Conservation (phyloP, 1,139 yeast genomes). For the Hyphopichia khmerensis region DNA sequence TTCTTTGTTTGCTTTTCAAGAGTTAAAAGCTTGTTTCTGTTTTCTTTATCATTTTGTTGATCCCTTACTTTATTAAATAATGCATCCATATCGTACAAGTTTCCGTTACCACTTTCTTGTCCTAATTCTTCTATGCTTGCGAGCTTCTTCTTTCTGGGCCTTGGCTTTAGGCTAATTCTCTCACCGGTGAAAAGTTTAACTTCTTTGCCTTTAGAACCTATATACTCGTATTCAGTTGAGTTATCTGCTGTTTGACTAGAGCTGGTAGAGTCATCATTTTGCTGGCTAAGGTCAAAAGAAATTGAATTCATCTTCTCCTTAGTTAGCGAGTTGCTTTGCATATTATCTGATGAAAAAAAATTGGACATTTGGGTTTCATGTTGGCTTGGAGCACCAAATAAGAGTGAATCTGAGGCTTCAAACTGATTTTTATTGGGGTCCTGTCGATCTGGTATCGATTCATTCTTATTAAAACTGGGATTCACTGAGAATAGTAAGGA, state of each 20-base stretch:
- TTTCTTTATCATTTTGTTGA: background rate
- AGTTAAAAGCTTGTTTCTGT: background rate
- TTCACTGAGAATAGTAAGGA: background rate
- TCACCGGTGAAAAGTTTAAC: constrained; percentile 28
- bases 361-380: background rate
- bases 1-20: background rate
- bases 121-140: constrained; percentile 4
- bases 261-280: too few relatives aligned
- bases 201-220: constrained; percentile 10
- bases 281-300: too few relatives aligned
- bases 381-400: background rate
- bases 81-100: constrained; percentile 29
- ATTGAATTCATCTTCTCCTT: too few relatives aligned
- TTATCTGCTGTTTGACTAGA: background rate
- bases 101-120: constrained; percentile 5
- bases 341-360: background rate
- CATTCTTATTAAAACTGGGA: background rate
- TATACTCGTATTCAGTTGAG: background rate
- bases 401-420: background rate
- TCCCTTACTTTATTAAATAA: constrained; percentile 27
- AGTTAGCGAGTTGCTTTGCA: too few relatives aligned
- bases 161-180: constrained; percentile 18
- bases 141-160: constrained; percentile 4
- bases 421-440: background rate
- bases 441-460: background rate